phyloP scores from a whole-genome alignment of 2,329 filamentous ascomycete genomes.

The Claviceps fusiformis region DNA sequence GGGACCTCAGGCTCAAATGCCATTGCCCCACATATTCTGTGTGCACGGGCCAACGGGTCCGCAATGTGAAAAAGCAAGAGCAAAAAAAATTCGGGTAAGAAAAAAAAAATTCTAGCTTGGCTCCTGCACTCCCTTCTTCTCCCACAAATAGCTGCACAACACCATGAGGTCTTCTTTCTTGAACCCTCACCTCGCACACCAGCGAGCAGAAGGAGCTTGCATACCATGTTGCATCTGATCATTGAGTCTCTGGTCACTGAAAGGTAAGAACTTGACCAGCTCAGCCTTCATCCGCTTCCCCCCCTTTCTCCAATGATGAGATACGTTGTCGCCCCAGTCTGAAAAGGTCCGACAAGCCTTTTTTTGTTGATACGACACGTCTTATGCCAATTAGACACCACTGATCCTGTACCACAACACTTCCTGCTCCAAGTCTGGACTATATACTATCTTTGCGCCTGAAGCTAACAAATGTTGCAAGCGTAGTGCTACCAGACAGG shows the following conservation, averaged over 20 bases:
- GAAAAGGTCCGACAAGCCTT: conserved; percentile 34
- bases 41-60: conserved; percentile 1
- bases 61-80: neutral
- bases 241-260: neutral
- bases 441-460: neutral
- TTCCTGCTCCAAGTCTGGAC: neutral
- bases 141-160: neutral
- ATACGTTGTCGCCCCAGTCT: conserved; percentile 37
- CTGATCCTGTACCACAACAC: conserved; percentile 23
- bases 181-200: neutral
- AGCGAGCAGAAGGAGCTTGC: neutral
- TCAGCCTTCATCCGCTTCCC: neutral
- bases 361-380: conserved; percentile 35
- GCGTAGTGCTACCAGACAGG: neutral
- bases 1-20: neutral
- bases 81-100: neutral
- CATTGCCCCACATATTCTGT: neutral
- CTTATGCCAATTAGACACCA: conserved; percentile 43
- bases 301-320: conserved; percentile 24
- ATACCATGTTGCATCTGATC: too few species aligned
- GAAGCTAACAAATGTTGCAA: conserved; percentile 3
- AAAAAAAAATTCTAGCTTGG: neutral
- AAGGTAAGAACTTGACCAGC: neutral
- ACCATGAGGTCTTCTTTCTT: neutral
- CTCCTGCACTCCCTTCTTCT: too few species aligned